phyloP scores from a whole-genome alignment of 225 moss, liverwort and hornwort species.

The Bryoerythrophyllum caledonicum region DNA sequence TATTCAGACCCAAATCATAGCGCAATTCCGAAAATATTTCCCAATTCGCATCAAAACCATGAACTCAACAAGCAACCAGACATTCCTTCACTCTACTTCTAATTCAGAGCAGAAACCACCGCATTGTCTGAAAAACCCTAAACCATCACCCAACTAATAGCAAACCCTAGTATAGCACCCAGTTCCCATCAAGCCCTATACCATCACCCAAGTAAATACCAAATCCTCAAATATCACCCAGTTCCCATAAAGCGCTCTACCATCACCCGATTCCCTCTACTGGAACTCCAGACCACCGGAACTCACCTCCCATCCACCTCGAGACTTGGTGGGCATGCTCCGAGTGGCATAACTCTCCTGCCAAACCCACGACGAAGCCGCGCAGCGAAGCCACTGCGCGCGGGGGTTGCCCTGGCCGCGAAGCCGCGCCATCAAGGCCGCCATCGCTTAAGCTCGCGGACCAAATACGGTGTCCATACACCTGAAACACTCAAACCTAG shows the following conservation, averaged over 20 bases:
- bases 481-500: slow-evolving; percentile 19
- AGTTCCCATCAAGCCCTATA: background rate
- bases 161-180: too few species aligned
- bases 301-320: slow-evolving; percentile 38
- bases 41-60: too few species aligned
- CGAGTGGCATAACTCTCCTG: slow-evolving; percentile 14
- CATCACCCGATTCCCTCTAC: background rate
- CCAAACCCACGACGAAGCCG: slow-evolving; percentile 1
- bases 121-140: too few species aligned
- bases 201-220: too few species aligned
- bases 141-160: too few species aligned
- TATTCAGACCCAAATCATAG: too few species aligned
- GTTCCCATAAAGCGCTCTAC: too few species aligned
- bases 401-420: background rate
- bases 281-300: background rate
- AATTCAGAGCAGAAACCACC: too few species aligned
- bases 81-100: too few species aligned
- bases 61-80: too few species aligned
- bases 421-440: slow-evolving; percentile 26
- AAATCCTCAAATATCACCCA: too few species aligned
- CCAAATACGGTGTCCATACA: background rate
- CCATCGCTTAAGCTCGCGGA: background rate
- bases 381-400: slow-evolving; percentile 2
- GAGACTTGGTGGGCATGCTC: slow-evolving; percentile 38
- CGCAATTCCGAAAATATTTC: too few species aligned